Evolutionary conservation across 139 green algal genomes (phyloP).

Genomic region (Closterium sp.): DNA sequence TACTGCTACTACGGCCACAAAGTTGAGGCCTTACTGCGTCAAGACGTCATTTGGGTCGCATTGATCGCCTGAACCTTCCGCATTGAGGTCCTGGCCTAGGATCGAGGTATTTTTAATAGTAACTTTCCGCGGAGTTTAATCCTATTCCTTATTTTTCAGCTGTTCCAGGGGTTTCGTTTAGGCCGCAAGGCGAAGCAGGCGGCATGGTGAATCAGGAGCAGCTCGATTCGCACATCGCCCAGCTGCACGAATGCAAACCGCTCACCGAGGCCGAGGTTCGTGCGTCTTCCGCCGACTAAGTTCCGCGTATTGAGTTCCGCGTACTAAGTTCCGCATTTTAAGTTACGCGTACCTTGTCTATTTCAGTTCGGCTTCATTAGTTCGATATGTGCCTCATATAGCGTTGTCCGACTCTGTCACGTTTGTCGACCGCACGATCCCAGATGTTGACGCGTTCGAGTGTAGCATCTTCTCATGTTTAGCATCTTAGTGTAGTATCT

Average conservation of each 20-base stretch:
- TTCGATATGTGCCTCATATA: neutral
- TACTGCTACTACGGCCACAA: neutral
- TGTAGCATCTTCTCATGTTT: neutral
- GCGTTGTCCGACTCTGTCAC: neutral
- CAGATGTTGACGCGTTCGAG: neutral
- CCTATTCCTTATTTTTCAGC: neutral
- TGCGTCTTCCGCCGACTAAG: neutral
- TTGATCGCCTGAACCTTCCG: neutral
- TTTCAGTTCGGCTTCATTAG: too few relatives aligned
- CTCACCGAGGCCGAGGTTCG: slow-evolving; percentile 72
- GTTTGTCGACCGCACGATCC: neutral
- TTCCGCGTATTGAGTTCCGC: too few relatives aligned
- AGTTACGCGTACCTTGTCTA: too few relatives aligned
- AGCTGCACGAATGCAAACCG: slow-evolving; percentile 87
- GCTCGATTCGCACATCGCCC: slow-evolving; percentile 68
- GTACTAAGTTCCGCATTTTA: too few relatives aligned
- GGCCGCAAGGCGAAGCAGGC: neutral
- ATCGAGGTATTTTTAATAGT: neutral
- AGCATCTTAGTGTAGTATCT: neutral
- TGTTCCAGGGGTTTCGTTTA: neutral
- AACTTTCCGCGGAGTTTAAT: neutral
- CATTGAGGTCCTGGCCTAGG: neutral
- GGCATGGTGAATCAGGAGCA: neutral
- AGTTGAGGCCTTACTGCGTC: neutral
- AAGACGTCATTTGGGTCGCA: neutral